These are phyloP conservation scores for Stereocaulon alpinum DNA, from an alignment of 495 filamentous ascomycete genomes.

Conservation along the genomic window DNA sequence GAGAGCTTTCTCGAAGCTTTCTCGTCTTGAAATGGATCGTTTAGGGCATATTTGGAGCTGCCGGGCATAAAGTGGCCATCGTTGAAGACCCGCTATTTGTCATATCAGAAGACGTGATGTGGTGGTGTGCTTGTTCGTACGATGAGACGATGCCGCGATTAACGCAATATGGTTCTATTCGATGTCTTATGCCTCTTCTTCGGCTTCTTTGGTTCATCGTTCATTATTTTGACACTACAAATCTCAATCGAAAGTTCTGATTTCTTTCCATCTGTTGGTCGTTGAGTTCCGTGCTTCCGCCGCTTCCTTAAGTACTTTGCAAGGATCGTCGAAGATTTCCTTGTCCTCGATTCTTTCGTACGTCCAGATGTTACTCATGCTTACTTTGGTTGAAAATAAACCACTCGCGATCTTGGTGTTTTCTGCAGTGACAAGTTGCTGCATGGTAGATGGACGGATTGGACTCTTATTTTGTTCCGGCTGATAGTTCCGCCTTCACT, in stretches of 20 bases:
- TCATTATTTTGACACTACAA: not conserved
- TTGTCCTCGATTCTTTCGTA: slow-evolving; percentile 1
- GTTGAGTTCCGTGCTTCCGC: not conserved
- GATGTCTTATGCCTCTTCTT: not conserved
- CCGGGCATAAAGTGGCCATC: too few relatives aligned
- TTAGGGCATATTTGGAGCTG: too few relatives aligned
- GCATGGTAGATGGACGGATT: not conserved
- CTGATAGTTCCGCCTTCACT: not conserved
- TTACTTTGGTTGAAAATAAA: slow-evolving; percentile 2
- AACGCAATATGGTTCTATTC: too few relatives aligned
- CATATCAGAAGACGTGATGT: too few relatives aligned
- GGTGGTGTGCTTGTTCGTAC: too few relatives aligned
- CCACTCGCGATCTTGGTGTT: not conserved
- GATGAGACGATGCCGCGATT: too few relatives aligned
- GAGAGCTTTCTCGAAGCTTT: too few relatives aligned
- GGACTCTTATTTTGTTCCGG: not conserved
- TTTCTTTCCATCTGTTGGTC: too few relatives aligned
- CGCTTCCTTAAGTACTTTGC: slow-evolving; percentile 7
- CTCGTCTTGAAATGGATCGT: too few relatives aligned
- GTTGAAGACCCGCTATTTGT: too few relatives aligned
- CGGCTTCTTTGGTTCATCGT: not conserved
- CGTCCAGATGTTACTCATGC: not conserved
- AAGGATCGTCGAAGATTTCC: slow-evolving; percentile 3
- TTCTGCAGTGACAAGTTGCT: not conserved
- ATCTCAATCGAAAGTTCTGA: too few relatives aligned